Evolutionary conservation across 768 basidiomycete genomes (phyloP).

Genomic region (Dentipellis sp.): DNA sequence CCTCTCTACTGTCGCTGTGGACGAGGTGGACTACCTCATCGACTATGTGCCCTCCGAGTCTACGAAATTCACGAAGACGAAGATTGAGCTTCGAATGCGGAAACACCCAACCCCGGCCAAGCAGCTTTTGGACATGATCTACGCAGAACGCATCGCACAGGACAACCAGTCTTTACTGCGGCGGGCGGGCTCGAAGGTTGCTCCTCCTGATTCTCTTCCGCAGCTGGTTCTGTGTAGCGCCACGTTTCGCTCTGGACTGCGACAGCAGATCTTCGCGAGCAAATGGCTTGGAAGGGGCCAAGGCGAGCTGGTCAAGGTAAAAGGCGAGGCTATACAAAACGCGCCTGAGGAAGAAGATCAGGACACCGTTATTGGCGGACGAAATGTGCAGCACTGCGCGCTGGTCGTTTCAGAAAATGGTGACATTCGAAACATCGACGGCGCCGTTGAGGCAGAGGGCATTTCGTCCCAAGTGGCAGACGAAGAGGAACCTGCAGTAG

Average conservation of each 20-base stretch:
- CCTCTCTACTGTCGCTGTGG: slow-evolving; percentile 55
- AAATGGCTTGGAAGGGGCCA: slow-evolving; percentile 40
- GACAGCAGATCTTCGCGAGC: slow-evolving; percentile 43
- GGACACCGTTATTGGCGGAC: slow-evolving; percentile 2
- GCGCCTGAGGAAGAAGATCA: not conserved
- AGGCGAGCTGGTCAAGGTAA: slow-evolving; percentile 15
- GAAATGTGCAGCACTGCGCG: slow-evolving; percentile 39
- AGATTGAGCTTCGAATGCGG: slow-evolving; percentile 31
- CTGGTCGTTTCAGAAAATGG: slow-evolving; percentile 51
- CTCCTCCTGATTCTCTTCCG: slow-evolving; percentile 24
- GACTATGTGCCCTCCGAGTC: slow-evolving; percentile 39
- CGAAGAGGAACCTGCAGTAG: slow-evolving; percentile 14
- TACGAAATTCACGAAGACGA: slow-evolving; percentile 28
- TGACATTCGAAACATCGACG: slow-evolving; percentile 43
- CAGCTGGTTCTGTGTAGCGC: slow-evolving; percentile 68
- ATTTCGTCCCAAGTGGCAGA: slow-evolving; percentile 18
- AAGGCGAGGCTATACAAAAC: slow-evolving; percentile 1
- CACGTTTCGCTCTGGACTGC: slow-evolving; percentile 49
- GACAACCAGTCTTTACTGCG: too few species aligned
- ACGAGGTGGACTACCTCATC: slow-evolving; percentile 70
- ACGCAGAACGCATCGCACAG: slow-evolving; percentile 14
- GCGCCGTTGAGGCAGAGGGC: slow-evolving; percentile 24
- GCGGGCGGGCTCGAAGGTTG: not conserved
- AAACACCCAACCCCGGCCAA: slow-evolving; percentile 53
- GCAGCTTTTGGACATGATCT: slow-evolving; percentile 51